These are phyloP conservation scores for Fermentozyma sake DNA, from an alignment of 1,139 yeast genomes.

Conservation along the genomic window DNA sequence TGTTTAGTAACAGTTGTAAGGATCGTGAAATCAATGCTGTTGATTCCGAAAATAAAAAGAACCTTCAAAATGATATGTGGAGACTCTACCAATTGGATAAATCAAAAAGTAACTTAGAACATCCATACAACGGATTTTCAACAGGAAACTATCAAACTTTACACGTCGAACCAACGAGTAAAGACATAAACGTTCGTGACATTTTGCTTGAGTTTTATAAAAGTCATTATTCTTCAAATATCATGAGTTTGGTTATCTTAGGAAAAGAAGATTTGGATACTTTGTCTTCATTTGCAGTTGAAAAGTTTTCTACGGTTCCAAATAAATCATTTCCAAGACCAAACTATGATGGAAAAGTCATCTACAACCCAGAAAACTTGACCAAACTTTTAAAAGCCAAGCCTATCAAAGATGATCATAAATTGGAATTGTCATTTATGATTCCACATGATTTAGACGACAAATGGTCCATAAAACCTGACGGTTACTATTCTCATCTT, in stretches of 20 bases:
- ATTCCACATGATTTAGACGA: slow-evolving; percentile 68
- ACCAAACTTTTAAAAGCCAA: slow-evolving; percentile 58
- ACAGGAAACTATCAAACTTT: slow-evolving; percentile 68
- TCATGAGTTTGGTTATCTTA: slow-evolving; percentile 82
- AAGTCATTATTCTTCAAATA: slow-evolving; percentile 64
- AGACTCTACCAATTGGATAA: slow-evolving; percentile 82
- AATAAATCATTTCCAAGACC: slow-evolving; percentile 54
- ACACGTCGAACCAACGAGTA: slow-evolving; percentile 47
- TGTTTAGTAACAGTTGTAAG: slow-evolving; percentile 75
- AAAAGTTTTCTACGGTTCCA: slow-evolving; percentile 61
- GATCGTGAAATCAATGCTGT: slow-evolving; percentile 94
- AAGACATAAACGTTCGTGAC: slow-evolving; percentile 58
- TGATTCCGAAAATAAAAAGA: slow-evolving; percentile 92
- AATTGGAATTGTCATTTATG: slow-evolving; percentile 62
- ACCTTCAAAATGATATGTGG: slow-evolving; percentile 87
- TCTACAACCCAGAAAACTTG: slow-evolving; percentile 42
- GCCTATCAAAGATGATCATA: slow-evolving; percentile 78
- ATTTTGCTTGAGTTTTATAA: slow-evolving; percentile 59
- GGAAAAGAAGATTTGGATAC: slow-evolving; percentile 78
- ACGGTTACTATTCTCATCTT: slow-evolving; percentile 68
- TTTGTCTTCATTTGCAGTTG: slow-evolving; percentile 64
- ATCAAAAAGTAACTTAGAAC: slow-evolving; percentile 62
- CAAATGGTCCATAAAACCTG: slow-evolving; percentile 66
- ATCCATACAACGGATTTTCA: slow-evolving; percentile 72
- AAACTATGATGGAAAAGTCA: slow-evolving; percentile 30